These are phyloP conservation scores for Houttuynia cordata DNA, from an alignment of 164 flowering plant species.

Conservation along the genomic window DNA sequence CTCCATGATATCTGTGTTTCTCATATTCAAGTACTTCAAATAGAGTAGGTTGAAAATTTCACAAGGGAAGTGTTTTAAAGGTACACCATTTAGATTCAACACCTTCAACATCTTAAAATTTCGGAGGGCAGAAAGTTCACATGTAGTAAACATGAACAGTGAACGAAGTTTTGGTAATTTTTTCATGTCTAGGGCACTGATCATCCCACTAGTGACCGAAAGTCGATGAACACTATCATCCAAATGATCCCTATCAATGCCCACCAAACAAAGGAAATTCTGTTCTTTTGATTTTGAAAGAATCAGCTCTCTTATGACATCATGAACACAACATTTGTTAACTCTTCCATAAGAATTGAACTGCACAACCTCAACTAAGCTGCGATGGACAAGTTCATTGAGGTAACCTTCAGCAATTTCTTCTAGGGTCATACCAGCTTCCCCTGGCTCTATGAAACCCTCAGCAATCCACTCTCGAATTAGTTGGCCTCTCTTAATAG, in stretches of 20 bases:
- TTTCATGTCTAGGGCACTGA: background rate
- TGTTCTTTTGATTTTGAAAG: background rate
- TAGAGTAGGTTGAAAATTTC: background rate
- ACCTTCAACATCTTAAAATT: background rate
- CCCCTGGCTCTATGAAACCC: background rate
- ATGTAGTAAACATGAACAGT: background rate
- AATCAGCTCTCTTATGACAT: background rate
- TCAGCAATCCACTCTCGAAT: background rate
- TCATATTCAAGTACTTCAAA: background rate
- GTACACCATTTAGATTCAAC: background rate
- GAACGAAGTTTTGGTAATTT: background rate
- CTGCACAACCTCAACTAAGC: background rate
- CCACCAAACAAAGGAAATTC: background rate
- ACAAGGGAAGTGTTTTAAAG: background rate
- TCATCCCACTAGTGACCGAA: background rate
- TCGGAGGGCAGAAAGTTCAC: background rate
- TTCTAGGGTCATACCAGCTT: slow-evolving; percentile 1
- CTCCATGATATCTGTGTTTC: background rate
- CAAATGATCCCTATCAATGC: background rate
- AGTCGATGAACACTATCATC: background rate
- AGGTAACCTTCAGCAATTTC: slow-evolving; percentile 8
- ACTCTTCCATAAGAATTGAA: background rate
- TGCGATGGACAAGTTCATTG: background rate
- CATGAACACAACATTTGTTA: background rate
- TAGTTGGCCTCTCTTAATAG: background rate